phyloP scores from a whole-genome alignment of 2,329 filamentous ascomycete species.

The Calonectria henricotiae region DNA sequence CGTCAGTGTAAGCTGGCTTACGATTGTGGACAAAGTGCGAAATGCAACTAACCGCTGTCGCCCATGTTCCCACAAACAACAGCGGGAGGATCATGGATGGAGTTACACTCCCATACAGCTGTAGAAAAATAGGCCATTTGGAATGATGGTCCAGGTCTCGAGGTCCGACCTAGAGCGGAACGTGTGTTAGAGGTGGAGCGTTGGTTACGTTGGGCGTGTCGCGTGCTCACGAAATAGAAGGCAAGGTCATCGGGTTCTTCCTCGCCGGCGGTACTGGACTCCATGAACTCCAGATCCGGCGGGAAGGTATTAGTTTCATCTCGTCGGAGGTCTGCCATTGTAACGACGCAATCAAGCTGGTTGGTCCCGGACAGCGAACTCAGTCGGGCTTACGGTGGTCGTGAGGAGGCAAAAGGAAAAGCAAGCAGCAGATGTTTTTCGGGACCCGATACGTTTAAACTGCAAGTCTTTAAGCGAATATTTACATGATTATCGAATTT shows the following conservation, averaged over 20 bases:
- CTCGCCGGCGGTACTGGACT: background rate
- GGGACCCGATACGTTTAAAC: background rate
- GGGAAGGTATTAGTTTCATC: background rate
- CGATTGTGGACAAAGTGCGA: slow-evolving; percentile 62
- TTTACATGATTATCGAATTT: background rate
- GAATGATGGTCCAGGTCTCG: slow-evolving; percentile 80
- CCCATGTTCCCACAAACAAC: slow-evolving; percentile 74
- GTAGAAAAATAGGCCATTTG: slow-evolving; percentile 82
- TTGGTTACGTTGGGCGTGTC: background rate
- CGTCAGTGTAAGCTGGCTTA: slow-evolving; percentile 2
- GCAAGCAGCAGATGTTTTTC: background rate
- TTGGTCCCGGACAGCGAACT: background rate
- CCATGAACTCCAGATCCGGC: slow-evolving; percentile 2
- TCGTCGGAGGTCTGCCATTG: slow-evolving; percentile 10
- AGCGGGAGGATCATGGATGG: slow-evolving; percentile 82
- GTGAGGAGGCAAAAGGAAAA: no score
- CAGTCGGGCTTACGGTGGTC: background rate
- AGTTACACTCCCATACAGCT: slow-evolving; percentile 81
- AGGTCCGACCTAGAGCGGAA: slow-evolving; percentile 64
- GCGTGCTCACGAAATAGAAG: background rate
- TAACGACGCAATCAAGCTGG: background rate
- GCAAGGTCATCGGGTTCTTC: background rate
- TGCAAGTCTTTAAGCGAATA: background rate
- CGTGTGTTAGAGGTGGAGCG: background rate
- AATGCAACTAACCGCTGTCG: slow-evolving; percentile 75